These are phyloP conservation scores for Diospyros lotus DNA, from an alignment of 148 eudicot genomes.

Conservation along the genomic window DNA sequence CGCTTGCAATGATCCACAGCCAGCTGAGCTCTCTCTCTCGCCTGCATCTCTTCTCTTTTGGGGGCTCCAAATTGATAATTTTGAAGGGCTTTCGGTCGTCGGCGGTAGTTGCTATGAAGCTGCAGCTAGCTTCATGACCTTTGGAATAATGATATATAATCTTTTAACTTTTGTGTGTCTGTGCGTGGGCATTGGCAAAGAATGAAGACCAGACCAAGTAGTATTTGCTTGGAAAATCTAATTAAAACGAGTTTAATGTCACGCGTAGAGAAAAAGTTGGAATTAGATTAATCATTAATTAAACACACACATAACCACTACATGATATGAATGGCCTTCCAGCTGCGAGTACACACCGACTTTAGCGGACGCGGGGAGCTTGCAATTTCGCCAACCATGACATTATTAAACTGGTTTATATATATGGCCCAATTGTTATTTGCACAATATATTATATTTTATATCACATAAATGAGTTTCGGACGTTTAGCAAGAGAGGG, in stretches of 20 bases:
- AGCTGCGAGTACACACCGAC: background rate
- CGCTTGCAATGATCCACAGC: conserved; percentile 28
- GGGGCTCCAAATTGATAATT: no score
- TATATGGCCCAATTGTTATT: no score
- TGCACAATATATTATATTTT: no score
- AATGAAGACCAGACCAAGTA: background rate
- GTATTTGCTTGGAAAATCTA: conserved; percentile 7
- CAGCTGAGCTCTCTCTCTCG: conserved; percentile 11
- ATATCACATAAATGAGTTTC: no score
- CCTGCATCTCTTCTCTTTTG: background rate
- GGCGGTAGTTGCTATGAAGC: conserved; percentile 16
- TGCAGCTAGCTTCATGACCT: background rate
- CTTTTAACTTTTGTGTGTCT: background rate
- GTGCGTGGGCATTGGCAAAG: background rate
- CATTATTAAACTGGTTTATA: no score
- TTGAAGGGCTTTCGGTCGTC: background rate
- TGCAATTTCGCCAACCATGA: no score
- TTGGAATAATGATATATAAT: no score
- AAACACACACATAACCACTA: background rate
- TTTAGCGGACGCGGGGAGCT: no score
- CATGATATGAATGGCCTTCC: background rate
- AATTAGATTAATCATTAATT: background rate
- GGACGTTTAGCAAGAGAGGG: no score
- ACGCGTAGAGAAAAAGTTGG: conserved; percentile 19
- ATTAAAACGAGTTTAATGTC: conserved; percentile 17